These are phyloP conservation scores for Penicillium psychrosexuale DNA, from an alignment of 2,329 filamentous ascomycete genomes.

Conservation along the genomic window DNA sequence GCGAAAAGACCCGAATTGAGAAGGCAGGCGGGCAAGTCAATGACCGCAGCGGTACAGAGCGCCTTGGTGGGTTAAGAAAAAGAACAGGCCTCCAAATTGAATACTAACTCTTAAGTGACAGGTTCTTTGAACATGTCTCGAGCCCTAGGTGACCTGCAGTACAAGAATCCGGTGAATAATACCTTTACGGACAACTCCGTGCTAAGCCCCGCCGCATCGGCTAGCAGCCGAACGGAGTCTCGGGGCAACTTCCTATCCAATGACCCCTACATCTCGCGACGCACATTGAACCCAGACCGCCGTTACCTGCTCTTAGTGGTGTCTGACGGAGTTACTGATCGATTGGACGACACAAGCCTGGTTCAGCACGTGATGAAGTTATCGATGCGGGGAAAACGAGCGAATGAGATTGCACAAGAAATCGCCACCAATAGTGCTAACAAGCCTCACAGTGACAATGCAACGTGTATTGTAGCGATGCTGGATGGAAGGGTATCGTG, in stretches of 20 bases:
- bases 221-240: slow-evolving; percentile 14
- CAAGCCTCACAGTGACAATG: slow-evolving; percentile 29
- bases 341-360: slow-evolving; percentile 27
- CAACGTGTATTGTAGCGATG: slow-evolving; percentile 33
- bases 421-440: slow-evolving; percentile 21
- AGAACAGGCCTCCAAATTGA: neutral
- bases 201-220: slow-evolving; percentile 19
- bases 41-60: slow-evolving; percentile 25
- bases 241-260: slow-evolving; percentile 34
- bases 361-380: slow-evolving; percentile 32
- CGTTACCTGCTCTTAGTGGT: slow-evolving; percentile 31
- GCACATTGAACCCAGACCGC: slow-evolving; percentile 21
- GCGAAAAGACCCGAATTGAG: slow-evolving; percentile 32
- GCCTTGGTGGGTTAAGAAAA: slow-evolving; percentile 27
- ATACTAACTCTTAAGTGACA: slow-evolving; percentile 3
- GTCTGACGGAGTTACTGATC: slow-evolving; percentile 34
- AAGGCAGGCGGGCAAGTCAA: slow-evolving; percentile 31
- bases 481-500: slow-evolving; percentile 29
- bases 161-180: slow-evolving; percentile 38
- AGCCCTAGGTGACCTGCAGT: slow-evolving; percentile 37
- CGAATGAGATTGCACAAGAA: slow-evolving; percentile 30
- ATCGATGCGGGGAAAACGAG: slow-evolving; percentile 28
- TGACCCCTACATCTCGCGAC: slow-evolving; percentile 28
- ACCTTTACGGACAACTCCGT: slow-evolving; percentile 14
- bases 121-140: slow-evolving; percentile 38